Evolutionary conservation across 148 eudicot species (phyloP).

Genomic region (Persicaria maculosa): DNA sequence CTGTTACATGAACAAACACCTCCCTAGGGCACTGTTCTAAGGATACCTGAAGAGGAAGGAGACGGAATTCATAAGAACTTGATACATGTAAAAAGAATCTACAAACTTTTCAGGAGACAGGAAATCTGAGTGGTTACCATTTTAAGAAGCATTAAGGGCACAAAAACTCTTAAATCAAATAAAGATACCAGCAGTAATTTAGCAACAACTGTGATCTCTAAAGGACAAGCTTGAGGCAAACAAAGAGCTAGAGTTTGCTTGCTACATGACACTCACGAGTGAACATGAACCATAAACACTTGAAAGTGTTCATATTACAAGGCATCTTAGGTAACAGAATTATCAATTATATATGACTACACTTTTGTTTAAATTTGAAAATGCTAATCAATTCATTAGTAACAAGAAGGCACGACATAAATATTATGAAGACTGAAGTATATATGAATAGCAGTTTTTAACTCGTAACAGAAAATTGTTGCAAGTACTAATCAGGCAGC

Average conservation of each 20-base stretch:
- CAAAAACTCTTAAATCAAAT: background rate
- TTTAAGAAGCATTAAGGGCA: background rate
- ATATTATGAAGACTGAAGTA: background rate
- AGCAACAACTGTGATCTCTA: background rate
- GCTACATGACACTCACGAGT: too few species aligned
- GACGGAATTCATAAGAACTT: background rate
- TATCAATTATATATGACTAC: background rate
- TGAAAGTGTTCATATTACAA: too few species aligned
- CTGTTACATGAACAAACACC: constrained; percentile 63
- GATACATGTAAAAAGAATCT: background rate
- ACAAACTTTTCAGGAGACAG: background rate
- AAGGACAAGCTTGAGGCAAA: background rate
- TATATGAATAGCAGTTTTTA: background rate
- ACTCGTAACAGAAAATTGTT: background rate
- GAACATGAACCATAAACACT: too few species aligned
- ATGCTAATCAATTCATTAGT: background rate
- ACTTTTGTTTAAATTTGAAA: background rate
- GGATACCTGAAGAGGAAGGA: constrained; percentile 45
- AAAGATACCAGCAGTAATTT: background rate
- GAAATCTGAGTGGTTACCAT: background rate
- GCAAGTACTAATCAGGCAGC: background rate
- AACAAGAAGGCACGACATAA: background rate
- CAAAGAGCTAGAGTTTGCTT: background rate
- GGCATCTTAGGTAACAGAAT: too few species aligned
- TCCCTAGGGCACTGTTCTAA: constrained; percentile 65